Evolutionary conservation across 257 asterid genomes (phyloP).

Genomic region (Ophiorrhiza pumila): DNA sequence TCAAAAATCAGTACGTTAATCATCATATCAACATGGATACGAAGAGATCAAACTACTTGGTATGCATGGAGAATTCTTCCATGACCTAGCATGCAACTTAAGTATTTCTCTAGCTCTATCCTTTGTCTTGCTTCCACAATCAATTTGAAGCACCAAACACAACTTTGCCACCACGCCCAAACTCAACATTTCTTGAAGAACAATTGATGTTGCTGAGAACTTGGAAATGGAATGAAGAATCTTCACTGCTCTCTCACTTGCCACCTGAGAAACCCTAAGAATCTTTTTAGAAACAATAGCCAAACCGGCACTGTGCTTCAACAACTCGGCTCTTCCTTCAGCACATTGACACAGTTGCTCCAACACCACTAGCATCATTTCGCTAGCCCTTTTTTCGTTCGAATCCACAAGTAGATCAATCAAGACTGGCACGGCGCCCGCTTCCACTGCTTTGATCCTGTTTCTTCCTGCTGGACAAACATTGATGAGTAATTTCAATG

Average conservation of each 20-base stretch:
- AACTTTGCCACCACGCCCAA: slow-evolving; percentile 67
- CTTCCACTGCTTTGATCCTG: slow-evolving; percentile 55
- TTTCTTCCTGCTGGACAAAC: slow-evolving; percentile 58
- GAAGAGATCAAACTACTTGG: slow-evolving; percentile 40
- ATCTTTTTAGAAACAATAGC: slow-evolving; percentile 80
- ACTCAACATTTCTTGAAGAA: slow-evolving; percentile 68
- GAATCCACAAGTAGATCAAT: slow-evolving; percentile 54
- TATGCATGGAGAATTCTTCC: slow-evolving; percentile 66
- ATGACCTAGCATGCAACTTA: slow-evolving; percentile 49
- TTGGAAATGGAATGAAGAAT: slow-evolving; percentile 53
- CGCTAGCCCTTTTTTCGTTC: slow-evolving; percentile 39
- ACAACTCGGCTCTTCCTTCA: slow-evolving; percentile 71
- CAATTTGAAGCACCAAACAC: slow-evolving; percentile 60
- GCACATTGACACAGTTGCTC: slow-evolving; percentile 77
- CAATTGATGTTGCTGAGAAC: slow-evolving; percentile 43
- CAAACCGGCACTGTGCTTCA: slow-evolving; percentile 70
- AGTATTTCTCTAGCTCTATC: slow-evolving; percentile 71
- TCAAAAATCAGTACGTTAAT: neutral
- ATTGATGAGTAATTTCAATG: slow-evolving; percentile 38
- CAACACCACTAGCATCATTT: slow-evolving; percentile 42
- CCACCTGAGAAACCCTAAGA: slow-evolving; percentile 68
- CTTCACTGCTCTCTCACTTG: slow-evolving; percentile 64
- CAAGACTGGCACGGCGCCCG: slow-evolving; percentile 34
- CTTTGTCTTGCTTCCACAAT: slow-evolving; percentile 55
- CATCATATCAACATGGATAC: slow-evolving; percentile 33